Base-by-base conservation (phyloP, 495 filamentous ascomycete genomes). In the Aspergillus sparsus region DNA sequence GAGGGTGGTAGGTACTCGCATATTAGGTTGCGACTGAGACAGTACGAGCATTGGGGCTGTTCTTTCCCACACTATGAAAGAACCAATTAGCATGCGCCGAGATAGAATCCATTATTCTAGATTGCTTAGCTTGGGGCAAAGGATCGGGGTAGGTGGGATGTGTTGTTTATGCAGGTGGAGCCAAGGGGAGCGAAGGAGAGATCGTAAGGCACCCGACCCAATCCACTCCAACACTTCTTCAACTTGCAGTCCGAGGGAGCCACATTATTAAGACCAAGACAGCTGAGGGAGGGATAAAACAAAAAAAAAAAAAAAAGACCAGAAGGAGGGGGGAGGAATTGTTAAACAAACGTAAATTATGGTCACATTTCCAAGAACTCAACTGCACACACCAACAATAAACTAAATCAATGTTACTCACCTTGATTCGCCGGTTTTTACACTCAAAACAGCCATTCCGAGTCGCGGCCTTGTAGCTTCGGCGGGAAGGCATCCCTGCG, bases 381-480 rank as follows among this genome's bases (percentile, higher is more conserved):
- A 41, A 32, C 52, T 31, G 52, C 33, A 34, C 27, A 34, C 33
- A 49, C 44, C 55, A 50, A 27, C 55, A 49, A 44, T 31, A 11
- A 56, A 33, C 49, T 60, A 54, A 62, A 18, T 33, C 35, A 54
- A n/a, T 31, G 12, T 6, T 21, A 55, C 66, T 33, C 60, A 77
- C 79, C 71, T 77, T 78, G 68, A 81, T 74, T 62, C 76, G 79
- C 11, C 80, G 69, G 54, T 71, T 67, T 64, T 78, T 81, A 65
- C 80, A 83, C 53, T 81, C 77, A 27, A 71, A 57, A 64, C 78
- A 81, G 13, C 77, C 78, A 49, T 68, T 72, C 41, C 76, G 70
- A 35, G 78, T 77, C 34, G 78, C 56, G 50, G 58, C 76, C 41
- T 68, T 74, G 58, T 79, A 77, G 13, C 68, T 66, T 58, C 64